A percentile compares a stretch with the other conserved stretches of the same genome.
phyloP scores from a whole-genome alignment of 345 rosid species.

The Crucihimalaya himalaica region DNA sequence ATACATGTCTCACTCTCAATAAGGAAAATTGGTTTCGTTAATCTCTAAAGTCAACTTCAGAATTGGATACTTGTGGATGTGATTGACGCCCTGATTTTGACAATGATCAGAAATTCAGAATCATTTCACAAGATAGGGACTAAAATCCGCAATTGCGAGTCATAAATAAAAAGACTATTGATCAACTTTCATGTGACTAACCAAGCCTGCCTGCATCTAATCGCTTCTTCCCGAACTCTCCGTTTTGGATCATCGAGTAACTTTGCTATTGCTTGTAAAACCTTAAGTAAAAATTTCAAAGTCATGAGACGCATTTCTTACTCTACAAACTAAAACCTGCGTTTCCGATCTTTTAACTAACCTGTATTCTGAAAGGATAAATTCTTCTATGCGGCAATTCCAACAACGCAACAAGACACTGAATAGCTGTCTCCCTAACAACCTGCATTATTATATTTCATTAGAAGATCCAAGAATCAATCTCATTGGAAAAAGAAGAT shows the following conservation, averaged over 20 bases:
- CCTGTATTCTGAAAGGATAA: slow-evolving; percentile 78
- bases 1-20: not conserved
- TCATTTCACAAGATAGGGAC: not conserved
- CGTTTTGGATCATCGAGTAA: slow-evolving; percentile 87
- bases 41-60: slow-evolving; percentile 27
- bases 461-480: not conserved
- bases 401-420: slow-evolving; percentile 73
- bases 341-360: slow-evolving; percentile 30
- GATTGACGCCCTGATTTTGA: slow-evolving; percentile 32
- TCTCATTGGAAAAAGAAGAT: not conserved
- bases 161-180: not conserved
- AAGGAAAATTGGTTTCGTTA: slow-evolving; percentile 6
- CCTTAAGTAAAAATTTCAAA: slow-evolving; percentile 38
- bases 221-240: slow-evolving; percentile 79
- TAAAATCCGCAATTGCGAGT: not conserved
- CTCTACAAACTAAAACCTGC: not conserved
- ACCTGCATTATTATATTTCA: slow-evolving; percentile 38
- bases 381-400: slow-evolving; percentile 69
- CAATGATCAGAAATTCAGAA: slow-evolving; percentile 14
- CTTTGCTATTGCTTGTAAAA: slow-evolving; percentile 55
- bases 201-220: slow-evolving; percentile 84
- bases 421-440: slow-evolving; percentile 85
- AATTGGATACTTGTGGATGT: slow-evolving; percentile 7
- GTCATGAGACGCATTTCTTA: slow-evolving; percentile 5
- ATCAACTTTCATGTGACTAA: slow-evolving; percentile 31